A percentile compares a stretch with the other conserved stretches of the same genome.
Conservation (phyloP, 805 yeast genomes). For the Vanderwaltozyma yarrowii region DNA sequence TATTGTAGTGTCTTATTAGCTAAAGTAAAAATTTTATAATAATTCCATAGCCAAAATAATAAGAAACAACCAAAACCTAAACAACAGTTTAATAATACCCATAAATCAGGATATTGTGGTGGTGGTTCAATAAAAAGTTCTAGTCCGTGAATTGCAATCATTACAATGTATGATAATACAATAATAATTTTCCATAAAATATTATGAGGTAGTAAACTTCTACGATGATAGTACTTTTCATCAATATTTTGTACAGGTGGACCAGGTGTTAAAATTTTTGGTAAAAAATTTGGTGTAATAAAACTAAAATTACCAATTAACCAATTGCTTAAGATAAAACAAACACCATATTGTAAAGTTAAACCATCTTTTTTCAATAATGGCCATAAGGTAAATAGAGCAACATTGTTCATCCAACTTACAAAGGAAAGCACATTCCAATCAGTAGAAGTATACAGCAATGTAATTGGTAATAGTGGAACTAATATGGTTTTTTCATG, state of each 20-base stretch:
- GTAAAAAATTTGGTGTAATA: constrained; percentile 36
- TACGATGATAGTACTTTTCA: constrained; percentile 26
- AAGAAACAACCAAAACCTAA: constrained; percentile 68
- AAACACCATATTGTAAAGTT: constrained; percentile 56
- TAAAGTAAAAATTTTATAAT: constrained; percentile 39
- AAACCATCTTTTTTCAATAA: constrained; percentile 68
- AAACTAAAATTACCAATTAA: constrained; percentile 55
- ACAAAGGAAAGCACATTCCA: constrained; percentile 59
- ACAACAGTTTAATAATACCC: constrained; percentile 68
- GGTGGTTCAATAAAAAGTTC: constrained; percentile 50
- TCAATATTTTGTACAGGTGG: constrained; percentile 32
- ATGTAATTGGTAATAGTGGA: constrained; percentile 76
- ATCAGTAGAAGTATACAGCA: constrained; percentile 45
- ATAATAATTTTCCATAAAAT: constrained; percentile 43
- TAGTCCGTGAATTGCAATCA: constrained; percentile 40
- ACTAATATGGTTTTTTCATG: constrained; percentile 88
- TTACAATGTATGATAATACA: constrained; percentile 41
- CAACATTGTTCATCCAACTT: constrained; percentile 80
- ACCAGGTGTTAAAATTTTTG: constrained; percentile 35
- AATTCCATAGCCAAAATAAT: constrained; percentile 75
- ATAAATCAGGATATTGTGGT: constrained; percentile 62
- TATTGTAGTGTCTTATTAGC: constrained; percentile 20
- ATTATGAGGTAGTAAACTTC: constrained; percentile 39
- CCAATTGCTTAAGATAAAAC: constrained; percentile 66
- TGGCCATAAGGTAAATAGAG: constrained; percentile 84